Evolutionary conservation across 1,284 basidiomycete species (phyloP), one percentile per base, ranked within the genome.

Genomic region (Ceratobasidium theobromae): DNA sequence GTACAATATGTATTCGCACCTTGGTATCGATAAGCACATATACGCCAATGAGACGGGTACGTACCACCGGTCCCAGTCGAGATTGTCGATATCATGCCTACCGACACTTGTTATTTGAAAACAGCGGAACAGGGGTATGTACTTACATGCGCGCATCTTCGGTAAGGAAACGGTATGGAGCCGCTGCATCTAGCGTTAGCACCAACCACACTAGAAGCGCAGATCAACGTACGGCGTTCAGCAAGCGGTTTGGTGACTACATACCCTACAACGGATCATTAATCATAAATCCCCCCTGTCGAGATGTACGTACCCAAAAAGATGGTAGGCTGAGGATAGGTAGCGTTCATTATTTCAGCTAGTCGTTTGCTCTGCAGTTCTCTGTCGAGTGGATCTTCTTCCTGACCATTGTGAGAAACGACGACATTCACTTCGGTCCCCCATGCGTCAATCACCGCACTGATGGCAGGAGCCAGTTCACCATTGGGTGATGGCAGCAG

Each of bases 371-470:
- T 91, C 74, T 98, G 95, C 45, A 97, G 77, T 75, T 95, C 89
- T 70, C 95, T 85, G 75, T 97, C 95, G 18, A 94, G 76, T 0
- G 89, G 84, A 57, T 94, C 93, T 74, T 96, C 91, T 81, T 96
- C 91, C 82, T 98, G 95, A 1, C 95, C 95, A 73, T 98, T 97
- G 73, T 98, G 95, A 0, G 91, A 85, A 0, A 96, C 89, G 21
- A 96, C 79, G 0, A 95, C 91, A 14, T 89, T 87, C 23, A 96
- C 86, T 55, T 84, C 81, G 0, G 86, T 87, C 0, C 93, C 93
- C 71, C 87, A 91, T 3, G 95, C 80, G 69, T 96, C 89, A 14
- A 98, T 80, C 4, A 92, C 85, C 0, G 95, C 95, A 74, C 91
- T 89, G 62, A 95, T 95, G 0, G 93, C 93, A 0, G 95, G 95